Conservation (phyloP, 176 grass and related monocot genomes). For the Aegilops sharonensis region DNA sequence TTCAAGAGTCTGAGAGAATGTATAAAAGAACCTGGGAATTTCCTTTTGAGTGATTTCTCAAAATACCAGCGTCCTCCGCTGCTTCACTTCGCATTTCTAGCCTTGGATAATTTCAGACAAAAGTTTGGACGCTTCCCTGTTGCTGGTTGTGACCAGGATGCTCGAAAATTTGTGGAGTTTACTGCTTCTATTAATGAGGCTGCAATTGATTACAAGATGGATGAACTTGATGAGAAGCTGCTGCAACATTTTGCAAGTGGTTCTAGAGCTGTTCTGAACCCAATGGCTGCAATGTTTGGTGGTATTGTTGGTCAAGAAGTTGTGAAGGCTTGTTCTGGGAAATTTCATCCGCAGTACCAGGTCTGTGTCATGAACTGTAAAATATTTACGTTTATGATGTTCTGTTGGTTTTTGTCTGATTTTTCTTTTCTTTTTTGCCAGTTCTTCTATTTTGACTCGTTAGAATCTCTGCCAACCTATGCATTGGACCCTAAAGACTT, state of each 20-base stretch:
- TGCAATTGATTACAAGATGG: constrained; percentile 39
- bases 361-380: constrained; percentile 32
- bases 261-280: constrained; percentile 74
- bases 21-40: constrained; percentile 69
- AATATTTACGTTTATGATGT: constrained; percentile 9
- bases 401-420: constrained; percentile 14
- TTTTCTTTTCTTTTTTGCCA: constrained; percentile 22
- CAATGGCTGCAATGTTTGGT: constrained; percentile 89
- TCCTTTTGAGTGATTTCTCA: constrained; percentile 61
- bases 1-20: constrained; percentile 70
- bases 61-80: constrained; percentile 58
- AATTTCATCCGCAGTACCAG: constrained; percentile 74
- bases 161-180: constrained; percentile 46
- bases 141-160: constrained; percentile 61
- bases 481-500: constrained; percentile 59
- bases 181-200: constrained; percentile 54
- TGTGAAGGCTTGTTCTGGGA: constrained; percentile 76
- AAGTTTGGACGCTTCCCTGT: constrained; percentile 55
- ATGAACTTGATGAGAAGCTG: constrained; percentile 57
- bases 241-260: constrained; percentile 60
- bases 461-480: constrained; percentile 68
- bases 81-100: constrained; percentile 71
- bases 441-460: constrained; percentile 86
- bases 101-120: constrained; percentile 72
- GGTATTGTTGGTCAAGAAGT: constrained; percentile 79